Percentiles rank a stretch among this genome's conserved stretches.
phyloP scores from a whole-genome alignment of 352 stramenopile species.

The Phytophthora parvispora region DNA sequence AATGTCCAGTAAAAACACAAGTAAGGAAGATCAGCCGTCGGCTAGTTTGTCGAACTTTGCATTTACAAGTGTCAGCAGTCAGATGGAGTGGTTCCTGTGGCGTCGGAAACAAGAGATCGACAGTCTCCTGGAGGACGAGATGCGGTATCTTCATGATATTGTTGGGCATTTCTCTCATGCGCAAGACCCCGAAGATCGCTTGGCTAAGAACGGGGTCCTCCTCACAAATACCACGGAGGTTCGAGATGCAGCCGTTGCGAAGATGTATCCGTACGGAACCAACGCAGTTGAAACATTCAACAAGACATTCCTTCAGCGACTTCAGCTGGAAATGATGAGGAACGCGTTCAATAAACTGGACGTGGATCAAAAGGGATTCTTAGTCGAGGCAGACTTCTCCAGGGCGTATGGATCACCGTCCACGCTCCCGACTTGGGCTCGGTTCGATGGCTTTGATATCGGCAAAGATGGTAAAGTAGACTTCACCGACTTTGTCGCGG shows the following conservation, averaged over 20 bases:
- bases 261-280: conserved; percentile 74
- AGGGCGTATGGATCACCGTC: conserved; percentile 15
- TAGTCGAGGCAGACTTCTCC: conserved; percentile 43
- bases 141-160: conserved; percentile 62
- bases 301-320: conserved; percentile 48
- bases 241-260: conserved; percentile 23
- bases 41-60: conserved; percentile 69
- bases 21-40: background rate
- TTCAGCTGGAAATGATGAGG: conserved; percentile 64
- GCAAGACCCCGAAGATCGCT: background rate
- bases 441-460: conserved; percentile 67
- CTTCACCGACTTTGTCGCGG: conserved; percentile 64
- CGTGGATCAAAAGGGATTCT: conserved; percentile 41
- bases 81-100: conserved; percentile 87
- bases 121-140: conserved; percentile 64
- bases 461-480: conserved; percentile 59
- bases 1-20: background rate
- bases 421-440: conserved; percentile 38
- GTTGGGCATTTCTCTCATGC: conserved; percentile 7
- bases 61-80: conserved; percentile 67
- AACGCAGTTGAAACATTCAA: conserved; percentile 67
- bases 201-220: background rate
- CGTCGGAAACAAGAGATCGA: conserved; percentile 80
- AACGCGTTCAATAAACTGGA: conserved; percentile 50
- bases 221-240: background rate